Conservation (phyloP, 164 flowering plant species). For the Protea cynaroides region DNA sequence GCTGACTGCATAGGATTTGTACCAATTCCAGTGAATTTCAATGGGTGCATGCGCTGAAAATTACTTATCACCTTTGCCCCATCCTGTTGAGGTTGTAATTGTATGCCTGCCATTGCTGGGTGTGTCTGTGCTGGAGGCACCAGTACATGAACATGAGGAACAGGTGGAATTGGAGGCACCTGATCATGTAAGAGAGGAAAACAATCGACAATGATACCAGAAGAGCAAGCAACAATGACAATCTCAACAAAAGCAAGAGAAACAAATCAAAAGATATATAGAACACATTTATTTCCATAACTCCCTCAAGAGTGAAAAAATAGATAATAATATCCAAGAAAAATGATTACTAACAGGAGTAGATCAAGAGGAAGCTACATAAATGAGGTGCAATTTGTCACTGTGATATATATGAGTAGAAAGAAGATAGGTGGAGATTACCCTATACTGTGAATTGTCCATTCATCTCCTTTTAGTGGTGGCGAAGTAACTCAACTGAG, state of each 20-base stretch:
- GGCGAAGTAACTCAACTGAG: no score
- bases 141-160: no score
- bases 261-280: neutral
- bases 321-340: slow-evolving; percentile 2
- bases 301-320: neutral
- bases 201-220: neutral
- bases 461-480: slow-evolving; percentile 47
- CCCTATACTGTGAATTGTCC: slow-evolving; percentile 99
- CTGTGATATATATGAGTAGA: neutral
- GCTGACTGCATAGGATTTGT: no score
- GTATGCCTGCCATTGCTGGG: no score
- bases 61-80: no score
- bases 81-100: no score
- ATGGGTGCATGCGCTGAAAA: no score
- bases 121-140: no score
- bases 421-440: slow-evolving; percentile 7
- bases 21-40: no score
- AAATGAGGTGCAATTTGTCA: neutral
- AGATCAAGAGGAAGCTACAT: slow-evolving; percentile 13
- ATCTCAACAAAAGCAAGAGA: no score
- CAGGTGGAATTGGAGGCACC: no score
- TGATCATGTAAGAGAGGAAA: neutral
- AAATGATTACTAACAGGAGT: slow-evolving; percentile 1
- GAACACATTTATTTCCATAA: neutral
- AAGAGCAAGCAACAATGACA: neutral